phyloP scores from a whole-genome alignment of 1,284 basidiomycete genomes.

The Leccinum pachyderme region DNA sequence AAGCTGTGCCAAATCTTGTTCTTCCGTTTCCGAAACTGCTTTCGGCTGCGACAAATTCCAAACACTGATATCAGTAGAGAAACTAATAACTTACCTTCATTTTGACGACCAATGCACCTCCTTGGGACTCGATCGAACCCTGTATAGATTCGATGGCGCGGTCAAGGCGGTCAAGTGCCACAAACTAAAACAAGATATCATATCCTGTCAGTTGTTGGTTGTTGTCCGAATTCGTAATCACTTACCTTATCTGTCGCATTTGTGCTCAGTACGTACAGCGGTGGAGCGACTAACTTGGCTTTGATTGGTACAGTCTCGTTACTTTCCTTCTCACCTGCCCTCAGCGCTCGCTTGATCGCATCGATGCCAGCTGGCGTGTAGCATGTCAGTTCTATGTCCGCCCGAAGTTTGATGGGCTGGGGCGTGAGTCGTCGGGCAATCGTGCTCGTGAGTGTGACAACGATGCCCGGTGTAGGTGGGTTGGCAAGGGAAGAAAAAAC shows the following conservation, averaged over 20 bases:
- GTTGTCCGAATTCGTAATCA: neutral
- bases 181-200: slow-evolving; percentile 48
- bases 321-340: slow-evolving; percentile 85
- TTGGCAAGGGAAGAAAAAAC: slow-evolving; percentile 77
- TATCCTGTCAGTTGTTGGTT: neutral
- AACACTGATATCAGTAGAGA: neutral
- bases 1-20: slow-evolving; percentile 90
- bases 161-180: slow-evolving; percentile 91
- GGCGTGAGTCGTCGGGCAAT: slow-evolving; percentile 96
- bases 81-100: slow-evolving; percentile 74
- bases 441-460: slow-evolving; percentile 74
- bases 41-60: slow-evolving; percentile 64
- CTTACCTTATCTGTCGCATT: slow-evolving; percentile 93
- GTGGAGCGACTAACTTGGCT: slow-evolving; percentile 95
- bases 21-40: slow-evolving; percentile 95
- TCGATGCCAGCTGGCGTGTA: slow-evolving; percentile 98
- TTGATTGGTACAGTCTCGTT: slow-evolving; percentile 95
- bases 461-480: slow-evolving; percentile 59
- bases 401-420: slow-evolving; percentile 98
- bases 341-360: slow-evolving; percentile 91
- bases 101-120: slow-evolving; percentile 89
- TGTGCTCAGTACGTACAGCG: slow-evolving; percentile 92
- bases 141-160: slow-evolving; percentile 92
- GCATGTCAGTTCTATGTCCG: slow-evolving; percentile 97
- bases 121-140: slow-evolving; percentile 77